Percentiles rank a stretch among this genome's conserved stretches.
These are phyloP conservation scores for Posidonia australis DNA, from an alignment of 106 monocot genomes.

Conservation along the genomic window DNA sequence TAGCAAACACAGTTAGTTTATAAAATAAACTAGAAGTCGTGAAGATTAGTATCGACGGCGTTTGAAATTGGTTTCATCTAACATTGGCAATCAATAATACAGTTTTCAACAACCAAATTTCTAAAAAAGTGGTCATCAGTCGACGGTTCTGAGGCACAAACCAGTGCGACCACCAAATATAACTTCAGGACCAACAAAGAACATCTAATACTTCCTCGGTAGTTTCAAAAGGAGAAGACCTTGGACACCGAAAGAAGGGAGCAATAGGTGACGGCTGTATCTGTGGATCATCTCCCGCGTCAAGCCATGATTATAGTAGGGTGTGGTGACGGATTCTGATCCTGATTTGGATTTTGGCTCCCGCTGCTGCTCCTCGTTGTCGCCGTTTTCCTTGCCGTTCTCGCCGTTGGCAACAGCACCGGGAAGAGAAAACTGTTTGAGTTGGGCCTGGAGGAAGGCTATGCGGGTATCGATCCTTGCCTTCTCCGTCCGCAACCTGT, in stretches of 20 bases:
- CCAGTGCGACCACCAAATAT: background rate
- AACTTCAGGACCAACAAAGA: background rate
- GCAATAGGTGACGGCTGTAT: slow-evolving; percentile 84
- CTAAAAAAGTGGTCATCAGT: no score
- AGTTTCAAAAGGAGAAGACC: slow-evolving; percentile 28
- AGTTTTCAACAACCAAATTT: no score
- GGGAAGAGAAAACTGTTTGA: slow-evolving; percentile 6
- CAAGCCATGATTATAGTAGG: slow-evolving; percentile 24
- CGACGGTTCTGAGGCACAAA: background rate
- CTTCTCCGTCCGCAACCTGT: slow-evolving; percentile 52
- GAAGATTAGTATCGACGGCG: no score
- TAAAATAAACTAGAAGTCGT: no score
- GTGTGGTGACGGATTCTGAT: background rate
- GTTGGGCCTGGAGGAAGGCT: slow-evolving; percentile 34
- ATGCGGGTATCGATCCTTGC: slow-evolving; percentile 51
- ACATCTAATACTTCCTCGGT: no score
- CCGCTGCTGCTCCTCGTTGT: background rate
- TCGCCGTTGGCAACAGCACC: background rate
- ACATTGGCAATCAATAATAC: no score
- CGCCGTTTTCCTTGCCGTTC: background rate
- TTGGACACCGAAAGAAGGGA: slow-evolving; percentile 85
- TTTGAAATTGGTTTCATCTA: no score
- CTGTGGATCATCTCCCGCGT: slow-evolving; percentile 69
- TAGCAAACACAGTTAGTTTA: no score
- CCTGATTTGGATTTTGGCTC: background rate